Conservation (phyloP, 768 basidiomycete species). For the Phallus indusiatus region DNA sequence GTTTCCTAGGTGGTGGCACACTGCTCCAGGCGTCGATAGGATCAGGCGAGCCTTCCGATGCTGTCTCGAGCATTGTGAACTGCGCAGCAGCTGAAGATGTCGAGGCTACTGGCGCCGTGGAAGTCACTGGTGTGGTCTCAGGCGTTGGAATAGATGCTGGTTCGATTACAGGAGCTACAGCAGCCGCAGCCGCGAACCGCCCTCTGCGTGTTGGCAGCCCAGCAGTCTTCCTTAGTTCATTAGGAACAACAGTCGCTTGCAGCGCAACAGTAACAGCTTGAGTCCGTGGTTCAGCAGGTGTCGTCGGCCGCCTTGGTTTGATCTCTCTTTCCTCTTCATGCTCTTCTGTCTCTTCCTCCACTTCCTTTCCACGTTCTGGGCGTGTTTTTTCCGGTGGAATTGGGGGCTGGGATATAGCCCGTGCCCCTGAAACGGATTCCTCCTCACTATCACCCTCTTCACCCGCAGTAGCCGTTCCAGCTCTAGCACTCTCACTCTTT, state of each 20-base stretch:
- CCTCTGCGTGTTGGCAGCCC: background rate
- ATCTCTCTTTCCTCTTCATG: constrained; percentile 1
- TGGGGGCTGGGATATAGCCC: constrained; percentile 4
- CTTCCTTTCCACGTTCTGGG: constrained; percentile 4
- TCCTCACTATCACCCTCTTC: constrained; percentile 7
- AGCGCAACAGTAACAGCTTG: constrained; percentile 4
- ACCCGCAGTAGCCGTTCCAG: constrained; percentile 5
- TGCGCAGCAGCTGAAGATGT: constrained; percentile 6
- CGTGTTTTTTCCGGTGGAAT: constrained; percentile 5
- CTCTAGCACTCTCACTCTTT: constrained; percentile 14
- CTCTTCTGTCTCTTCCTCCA: constrained; percentile 4
- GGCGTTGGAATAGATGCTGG: constrained; percentile 4
- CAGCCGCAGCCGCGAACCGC: background rate
- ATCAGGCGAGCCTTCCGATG: constrained; percentile 21
- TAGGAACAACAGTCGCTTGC: background rate
- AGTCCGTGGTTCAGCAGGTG: background rate
- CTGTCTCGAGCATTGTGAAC: constrained; percentile 22
- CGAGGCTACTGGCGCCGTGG: background rate
- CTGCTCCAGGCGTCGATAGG: constrained; percentile 13
- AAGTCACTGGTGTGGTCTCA: constrained; percentile 4
- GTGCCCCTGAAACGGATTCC: constrained; percentile 14
- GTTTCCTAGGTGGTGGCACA: constrained; percentile 20
- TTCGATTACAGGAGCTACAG: background rate
- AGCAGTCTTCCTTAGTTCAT: background rate
- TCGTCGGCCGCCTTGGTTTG: background rate